Evolutionary conservation across 176 grass and related monocot genomes (phyloP).

Genomic region (Oryza meridionalis): DNA sequence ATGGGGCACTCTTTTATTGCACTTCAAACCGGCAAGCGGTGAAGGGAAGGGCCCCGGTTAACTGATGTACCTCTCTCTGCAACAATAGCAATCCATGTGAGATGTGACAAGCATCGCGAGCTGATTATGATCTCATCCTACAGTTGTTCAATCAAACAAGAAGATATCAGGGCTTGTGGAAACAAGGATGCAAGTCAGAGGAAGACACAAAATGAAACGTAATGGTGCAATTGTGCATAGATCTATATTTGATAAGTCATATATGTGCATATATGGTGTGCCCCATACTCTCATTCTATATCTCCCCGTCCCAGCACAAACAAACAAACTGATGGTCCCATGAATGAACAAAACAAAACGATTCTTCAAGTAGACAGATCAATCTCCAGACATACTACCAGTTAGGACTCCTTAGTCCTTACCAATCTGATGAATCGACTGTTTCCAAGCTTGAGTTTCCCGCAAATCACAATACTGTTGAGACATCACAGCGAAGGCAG

Average conservation of each 20-base stretch:
- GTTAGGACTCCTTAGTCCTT: neutral
- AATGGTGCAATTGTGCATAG: neutral
- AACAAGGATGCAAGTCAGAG: neutral
- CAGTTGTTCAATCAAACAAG: constrained; percentile 6
- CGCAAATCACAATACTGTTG: neutral
- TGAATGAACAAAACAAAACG: constrained; percentile 21
- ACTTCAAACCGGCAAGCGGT: constrained; percentile 10
- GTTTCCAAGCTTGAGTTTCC: constrained; percentile 2
- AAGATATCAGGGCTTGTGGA: neutral
- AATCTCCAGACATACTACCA: constrained; percentile 3
- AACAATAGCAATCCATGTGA: constrained; percentile 27
- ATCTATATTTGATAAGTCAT: constrained; percentile 1
- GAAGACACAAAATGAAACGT: neutral
- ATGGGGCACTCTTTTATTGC: constrained; percentile 15
- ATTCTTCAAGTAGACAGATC: neutral
- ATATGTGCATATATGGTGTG: neutral
- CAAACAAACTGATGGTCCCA: constrained; percentile 6
- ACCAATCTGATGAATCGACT: constrained; percentile 20
- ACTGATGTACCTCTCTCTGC: constrained; percentile 7
- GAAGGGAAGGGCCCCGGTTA: constrained; percentile 16
- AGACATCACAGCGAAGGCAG: constrained; percentile 19
- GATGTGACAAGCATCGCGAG: constrained; percentile 28
- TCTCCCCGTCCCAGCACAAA: neutral
- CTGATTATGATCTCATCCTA: constrained; percentile 13
- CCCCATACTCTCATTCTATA: neutral